Percentiles rank a stretch among this genome's conserved stretches.
These are phyloP conservation scores for Mediolabrus comicus DNA, from an alignment of 108 stramenopile species.

Conservation along the genomic window DNA sequence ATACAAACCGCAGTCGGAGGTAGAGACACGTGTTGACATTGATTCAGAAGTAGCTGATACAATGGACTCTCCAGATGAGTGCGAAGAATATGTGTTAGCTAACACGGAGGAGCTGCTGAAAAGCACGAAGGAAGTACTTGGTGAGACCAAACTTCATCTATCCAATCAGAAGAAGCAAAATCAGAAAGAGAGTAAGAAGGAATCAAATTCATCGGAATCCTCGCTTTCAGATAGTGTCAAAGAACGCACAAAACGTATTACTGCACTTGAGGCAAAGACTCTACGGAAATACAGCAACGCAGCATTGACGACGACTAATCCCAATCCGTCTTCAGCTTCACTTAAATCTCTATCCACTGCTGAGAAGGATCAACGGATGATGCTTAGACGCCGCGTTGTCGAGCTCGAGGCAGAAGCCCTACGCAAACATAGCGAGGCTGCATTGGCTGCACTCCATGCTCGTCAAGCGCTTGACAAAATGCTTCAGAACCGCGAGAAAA, in stretches of 20 bases:
- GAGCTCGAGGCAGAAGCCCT: constrained; percentile 29
- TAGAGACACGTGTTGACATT: too few species aligned
- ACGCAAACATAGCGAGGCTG: constrained; percentile 32
- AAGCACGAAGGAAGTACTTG: not conserved
- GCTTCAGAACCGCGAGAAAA: constrained; percentile 3
- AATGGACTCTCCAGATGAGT: not conserved
- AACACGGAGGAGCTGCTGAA: not conserved
- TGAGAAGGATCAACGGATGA: not conserved
- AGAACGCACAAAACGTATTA: not conserved
- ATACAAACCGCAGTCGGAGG: not conserved
- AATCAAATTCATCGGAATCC: not conserved
- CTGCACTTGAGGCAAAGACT: not conserved
- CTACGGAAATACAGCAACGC: not conserved
- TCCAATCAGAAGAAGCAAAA: not conserved
- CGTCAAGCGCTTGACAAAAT: constrained; percentile 25
- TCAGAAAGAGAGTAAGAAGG: not conserved
- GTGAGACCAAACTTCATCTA: not conserved
- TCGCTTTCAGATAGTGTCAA: not conserved
- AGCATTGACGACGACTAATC: not conserved
- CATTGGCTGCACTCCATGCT: constrained; percentile 15
- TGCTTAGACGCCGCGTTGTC: constrained; percentile 1
- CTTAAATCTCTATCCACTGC: constrained; percentile 4
- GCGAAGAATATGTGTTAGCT: not conserved
- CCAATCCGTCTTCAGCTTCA: constrained; percentile 2
- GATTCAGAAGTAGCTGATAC: not conserved